phyloP scores from a whole-genome alignment of 768 basidiomycete species.

The Sistotremastrum niveocremeum region DNA sequence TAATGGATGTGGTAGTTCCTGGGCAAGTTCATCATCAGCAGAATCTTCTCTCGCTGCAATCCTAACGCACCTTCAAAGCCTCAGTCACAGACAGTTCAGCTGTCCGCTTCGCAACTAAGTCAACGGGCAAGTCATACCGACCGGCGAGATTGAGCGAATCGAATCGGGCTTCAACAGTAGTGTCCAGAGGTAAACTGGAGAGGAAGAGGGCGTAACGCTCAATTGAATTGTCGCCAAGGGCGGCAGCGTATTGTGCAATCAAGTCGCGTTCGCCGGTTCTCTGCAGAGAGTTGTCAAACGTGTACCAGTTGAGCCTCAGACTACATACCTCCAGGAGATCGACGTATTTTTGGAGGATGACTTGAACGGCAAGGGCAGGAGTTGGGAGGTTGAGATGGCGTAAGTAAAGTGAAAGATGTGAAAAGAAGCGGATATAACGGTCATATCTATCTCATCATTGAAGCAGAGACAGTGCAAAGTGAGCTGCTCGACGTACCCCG shows the following conservation, averaged over 20 bases:
- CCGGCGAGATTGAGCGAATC: slow-evolving; percentile 60
- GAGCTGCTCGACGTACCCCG: too few relatives aligned
- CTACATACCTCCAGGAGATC: slow-evolving; percentile 64
- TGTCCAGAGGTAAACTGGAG: slow-evolving; percentile 53
- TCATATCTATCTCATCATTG: slow-evolving; percentile 5
- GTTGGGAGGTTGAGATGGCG: slow-evolving; percentile 67
- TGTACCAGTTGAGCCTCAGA: not conserved
- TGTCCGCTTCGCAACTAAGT: slow-evolving; percentile 64
- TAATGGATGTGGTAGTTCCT: slow-evolving; percentile 37
- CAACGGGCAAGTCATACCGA: slow-evolving; percentile 75
- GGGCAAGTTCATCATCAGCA: slow-evolving; percentile 36
- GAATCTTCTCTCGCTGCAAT: slow-evolving; percentile 21
- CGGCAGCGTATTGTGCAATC: slow-evolving; percentile 89
- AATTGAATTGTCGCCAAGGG: slow-evolving; percentile 80
- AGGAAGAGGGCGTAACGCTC: slow-evolving; percentile 89
- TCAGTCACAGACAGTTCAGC: slow-evolving; percentile 68
- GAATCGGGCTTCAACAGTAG: slow-evolving; percentile 49
- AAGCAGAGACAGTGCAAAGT: not conserved
- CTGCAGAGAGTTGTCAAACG: slow-evolving; percentile 19
- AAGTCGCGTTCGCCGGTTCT: slow-evolving; percentile 68
- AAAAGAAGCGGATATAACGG: slow-evolving; percentile 65
- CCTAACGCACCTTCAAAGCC: slow-evolving; percentile 41
- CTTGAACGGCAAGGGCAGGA: slow-evolving; percentile 61
- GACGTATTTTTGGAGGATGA: slow-evolving; percentile 80
- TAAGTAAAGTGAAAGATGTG: slow-evolving; percentile 82